phyloP scores from a whole-genome alignment of 192 early-diverging fungal species.

The Mortierella antarctica region DNA sequence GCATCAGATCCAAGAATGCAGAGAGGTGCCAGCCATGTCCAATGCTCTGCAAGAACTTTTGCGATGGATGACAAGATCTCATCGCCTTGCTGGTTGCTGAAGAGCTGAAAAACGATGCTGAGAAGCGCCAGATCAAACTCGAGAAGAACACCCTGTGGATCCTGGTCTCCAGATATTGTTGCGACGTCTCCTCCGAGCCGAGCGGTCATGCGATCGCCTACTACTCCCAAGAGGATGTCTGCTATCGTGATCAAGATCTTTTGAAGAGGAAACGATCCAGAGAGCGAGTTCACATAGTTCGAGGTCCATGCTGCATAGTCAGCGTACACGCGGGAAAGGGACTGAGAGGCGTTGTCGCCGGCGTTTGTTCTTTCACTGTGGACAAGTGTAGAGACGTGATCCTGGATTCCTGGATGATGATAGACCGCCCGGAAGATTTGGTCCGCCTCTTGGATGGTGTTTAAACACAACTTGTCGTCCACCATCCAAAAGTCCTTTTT shows the following conservation, averaged over 20 bases:
- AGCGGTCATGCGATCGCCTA: slow-evolving; percentile 13
- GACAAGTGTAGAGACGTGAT: slow-evolving; percentile 9
- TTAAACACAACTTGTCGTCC: background rate
- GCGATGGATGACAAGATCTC: background rate
- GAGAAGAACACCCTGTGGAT: background rate
- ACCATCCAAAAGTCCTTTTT: slow-evolving; percentile 28
- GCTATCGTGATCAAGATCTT: background rate
- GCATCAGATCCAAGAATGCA: slow-evolving; percentile 18
- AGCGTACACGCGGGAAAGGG: background rate
- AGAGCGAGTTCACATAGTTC: slow-evolving; percentile 27
- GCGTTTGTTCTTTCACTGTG: slow-evolving; percentile 4
- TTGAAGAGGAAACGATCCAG: slow-evolving; percentile 1
- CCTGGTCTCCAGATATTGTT: background rate
- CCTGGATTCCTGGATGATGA: slow-evolving; percentile 15
- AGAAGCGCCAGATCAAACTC: slow-evolving; percentile 34
- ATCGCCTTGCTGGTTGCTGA: background rate
- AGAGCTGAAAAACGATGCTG: slow-evolving; percentile 10
- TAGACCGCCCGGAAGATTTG: slow-evolving; percentile 13
- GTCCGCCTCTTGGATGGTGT: background rate
- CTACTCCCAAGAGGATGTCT: background rate
- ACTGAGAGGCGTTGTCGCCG: background rate
- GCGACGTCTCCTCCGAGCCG: background rate
- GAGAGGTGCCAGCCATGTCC: slow-evolving; percentile 21
- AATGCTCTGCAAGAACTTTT: slow-evolving; percentile 9
- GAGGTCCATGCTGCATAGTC: slow-evolving; percentile 31